Evolutionary conservation across 2,329 filamentous ascomycete species (phyloP).

Genomic region (Hypomyces perniciosus): DNA sequence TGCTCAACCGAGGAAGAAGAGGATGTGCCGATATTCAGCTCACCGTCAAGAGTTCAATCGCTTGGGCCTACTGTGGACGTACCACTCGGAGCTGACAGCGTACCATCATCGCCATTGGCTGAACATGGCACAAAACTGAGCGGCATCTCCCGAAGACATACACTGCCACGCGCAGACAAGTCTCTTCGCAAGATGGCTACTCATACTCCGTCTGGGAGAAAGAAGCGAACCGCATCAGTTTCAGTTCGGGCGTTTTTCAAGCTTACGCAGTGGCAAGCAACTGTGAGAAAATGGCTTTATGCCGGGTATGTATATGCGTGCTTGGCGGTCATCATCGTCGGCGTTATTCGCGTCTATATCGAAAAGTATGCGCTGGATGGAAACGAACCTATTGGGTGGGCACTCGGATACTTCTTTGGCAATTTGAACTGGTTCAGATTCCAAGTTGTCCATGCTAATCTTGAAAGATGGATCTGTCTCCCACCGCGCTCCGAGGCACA

Average conservation of each 20-base stretch:
- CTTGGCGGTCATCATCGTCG: constrained; percentile 59
- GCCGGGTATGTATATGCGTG: constrained; percentile 70
- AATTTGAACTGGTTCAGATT: constrained; percentile 67
- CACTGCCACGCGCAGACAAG: constrained; percentile 41
- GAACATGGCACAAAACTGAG: constrained; percentile 15
- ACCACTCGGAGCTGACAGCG: constrained; percentile 12
- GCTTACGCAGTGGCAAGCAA: constrained; percentile 73
- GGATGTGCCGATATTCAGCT: constrained; percentile 15
- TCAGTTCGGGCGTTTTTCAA: constrained; percentile 69
- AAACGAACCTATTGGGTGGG: constrained; percentile 87
- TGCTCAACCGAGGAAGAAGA: constrained; percentile 29
- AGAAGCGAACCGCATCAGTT: constrained; percentile 58
- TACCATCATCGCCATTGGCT: constrained; percentile 16
- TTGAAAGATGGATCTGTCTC: constrained; percentile 71
- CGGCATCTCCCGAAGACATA: constrained; percentile 39
- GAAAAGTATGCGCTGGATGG: constrained; percentile 58
- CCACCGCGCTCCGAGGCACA: constrained; percentile 39
- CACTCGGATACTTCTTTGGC: constrained; percentile 80
- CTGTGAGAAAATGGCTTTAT: constrained; percentile 74
- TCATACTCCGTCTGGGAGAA: constrained; percentile 58
- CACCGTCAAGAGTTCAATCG: constrained; percentile 25
- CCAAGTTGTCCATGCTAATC: constrained; percentile 59
- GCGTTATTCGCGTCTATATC: constrained; percentile 67
- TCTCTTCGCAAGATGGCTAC: constrained; percentile 34
- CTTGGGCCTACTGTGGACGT: constrained; percentile 19